These are phyloP conservation scores for Cymbomonas tetramitiformis DNA, from an alignment of 139 green algal species.

Conservation along the genomic window DNA sequence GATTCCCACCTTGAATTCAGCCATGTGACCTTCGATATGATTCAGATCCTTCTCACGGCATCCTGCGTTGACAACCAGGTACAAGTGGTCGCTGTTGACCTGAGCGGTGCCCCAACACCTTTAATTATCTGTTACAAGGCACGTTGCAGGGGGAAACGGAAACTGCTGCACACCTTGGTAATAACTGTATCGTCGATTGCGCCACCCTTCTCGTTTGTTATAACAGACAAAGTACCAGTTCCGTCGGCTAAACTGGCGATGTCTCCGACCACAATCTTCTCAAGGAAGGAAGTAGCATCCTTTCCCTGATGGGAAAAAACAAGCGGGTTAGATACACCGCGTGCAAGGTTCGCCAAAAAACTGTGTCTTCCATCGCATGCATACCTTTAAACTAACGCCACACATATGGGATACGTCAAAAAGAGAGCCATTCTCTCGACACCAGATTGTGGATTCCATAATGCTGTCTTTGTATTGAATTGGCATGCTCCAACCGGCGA, in stretches of 20 bases:
- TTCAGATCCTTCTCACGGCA: conserved; percentile 88
- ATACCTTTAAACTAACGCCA: conserved; percentile 74
- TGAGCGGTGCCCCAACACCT: not conserved
- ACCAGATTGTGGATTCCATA: conserved; percentile 82
- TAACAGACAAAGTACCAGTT: conserved; percentile 67
- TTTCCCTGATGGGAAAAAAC: conserved; percentile 51
- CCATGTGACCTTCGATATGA: conserved; percentile 70
- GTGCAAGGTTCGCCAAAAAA: too few relatives aligned
- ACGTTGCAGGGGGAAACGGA: not conserved
- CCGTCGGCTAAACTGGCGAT: conserved; percentile 59
- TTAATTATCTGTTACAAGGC: not conserved
- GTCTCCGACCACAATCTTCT: conserved; percentile 81
- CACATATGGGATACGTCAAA: conserved; percentile 99
- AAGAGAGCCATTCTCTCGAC: conserved; percentile 61
- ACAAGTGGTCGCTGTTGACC: conserved; percentile 61
- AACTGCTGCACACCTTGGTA: conserved; percentile 49
- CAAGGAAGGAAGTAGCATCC: conserved; percentile 79
- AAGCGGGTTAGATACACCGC: conserved; percentile 3
- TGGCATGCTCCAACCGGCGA: conserved; percentile 92
- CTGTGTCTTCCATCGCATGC: too few relatives aligned
- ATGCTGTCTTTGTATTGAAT: conserved; percentile 97
- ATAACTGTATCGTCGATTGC: conserved; percentile 97
- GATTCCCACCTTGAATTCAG: conserved; percentile 44
- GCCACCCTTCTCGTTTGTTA: conserved; percentile 92
- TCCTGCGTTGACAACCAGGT: conserved; percentile 92